phyloP scores from a whole-genome alignment of 805 yeast genomes.

The Candida corydali region DNA sequence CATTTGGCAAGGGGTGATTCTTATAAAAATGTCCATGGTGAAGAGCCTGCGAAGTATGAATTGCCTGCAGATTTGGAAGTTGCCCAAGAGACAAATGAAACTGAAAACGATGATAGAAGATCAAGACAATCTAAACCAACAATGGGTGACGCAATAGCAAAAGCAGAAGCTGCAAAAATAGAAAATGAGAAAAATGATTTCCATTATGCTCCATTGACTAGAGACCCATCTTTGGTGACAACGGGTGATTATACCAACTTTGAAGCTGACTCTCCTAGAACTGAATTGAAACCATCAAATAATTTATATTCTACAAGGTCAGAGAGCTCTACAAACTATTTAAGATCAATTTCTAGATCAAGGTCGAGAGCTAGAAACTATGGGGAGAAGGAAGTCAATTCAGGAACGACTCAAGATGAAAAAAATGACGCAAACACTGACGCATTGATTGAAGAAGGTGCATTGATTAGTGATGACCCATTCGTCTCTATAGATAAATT shows the following conservation, averaged over 20 bases:
- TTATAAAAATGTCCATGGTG: constrained; percentile 54
- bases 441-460: constrained; percentile 55
- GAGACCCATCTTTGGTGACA: constrained; percentile 39
- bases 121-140: constrained; percentile 38
- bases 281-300: constrained; percentile 8
- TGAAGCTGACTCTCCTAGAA: constrained; percentile 33
- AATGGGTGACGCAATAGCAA: constrained; percentile 42
- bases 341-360: constrained; percentile 64
- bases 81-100: constrained; percentile 18
- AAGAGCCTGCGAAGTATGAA: constrained; percentile 41
- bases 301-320: constrained; percentile 31
- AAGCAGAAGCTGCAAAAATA: constrained; percentile 32
- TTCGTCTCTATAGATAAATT: constrained; percentile 44
- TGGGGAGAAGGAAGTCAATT: constrained; percentile 9
- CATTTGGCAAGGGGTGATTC: constrained; percentile 78
- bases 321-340: constrained; percentile 47
- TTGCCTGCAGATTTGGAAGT: constrained; percentile 35
- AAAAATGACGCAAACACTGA: constrained; percentile 27
- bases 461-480: constrained; percentile 47
- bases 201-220: constrained; percentile 14
- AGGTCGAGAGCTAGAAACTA: constrained; percentile 43
- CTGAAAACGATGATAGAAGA: constrained; percentile 34
- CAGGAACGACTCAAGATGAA: constrained; percentile 15
- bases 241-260: constrained; percentile 45
- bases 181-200: constrained; percentile 8